Evolutionary conservation across 768 basidiomycete species (phyloP).

Genomic region (Trametes cingulata): DNA sequence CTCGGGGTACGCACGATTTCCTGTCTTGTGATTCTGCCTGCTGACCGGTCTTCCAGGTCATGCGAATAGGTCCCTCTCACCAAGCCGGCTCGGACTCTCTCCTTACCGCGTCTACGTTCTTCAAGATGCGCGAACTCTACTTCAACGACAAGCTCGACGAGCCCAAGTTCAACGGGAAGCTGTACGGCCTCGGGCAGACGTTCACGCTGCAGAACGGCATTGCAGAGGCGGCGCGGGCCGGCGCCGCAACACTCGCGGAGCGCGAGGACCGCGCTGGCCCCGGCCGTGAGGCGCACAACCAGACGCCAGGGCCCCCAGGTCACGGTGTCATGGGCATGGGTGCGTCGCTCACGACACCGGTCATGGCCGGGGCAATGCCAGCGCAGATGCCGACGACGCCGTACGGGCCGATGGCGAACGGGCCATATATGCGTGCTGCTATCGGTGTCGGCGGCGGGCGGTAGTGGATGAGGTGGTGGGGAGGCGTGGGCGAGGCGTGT

Average conservation of each 20-base stretch:
- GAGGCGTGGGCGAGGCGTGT: neutral
- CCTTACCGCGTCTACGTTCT: conserved; percentile 90
- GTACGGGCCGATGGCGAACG: conserved; percentile 63
- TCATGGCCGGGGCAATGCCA: conserved; percentile 29
- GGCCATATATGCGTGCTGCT: conserved; percentile 65
- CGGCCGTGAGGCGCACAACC: conserved; percentile 52
- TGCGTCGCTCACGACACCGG: conserved; percentile 44
- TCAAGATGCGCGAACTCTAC: conserved; percentile 92
- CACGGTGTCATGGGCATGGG: conserved; percentile 52
- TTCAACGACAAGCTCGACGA: conserved; percentile 92
- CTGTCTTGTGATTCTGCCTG: neutral
- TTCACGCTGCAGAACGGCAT: conserved; percentile 69
- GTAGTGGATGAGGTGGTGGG: conserved; percentile 6
- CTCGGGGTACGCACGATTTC: conserved; percentile 64
- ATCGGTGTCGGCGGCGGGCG: conserved; percentile 38
- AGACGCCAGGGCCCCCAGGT: conserved; percentile 52
- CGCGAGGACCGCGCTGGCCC: conserved; percentile 64
- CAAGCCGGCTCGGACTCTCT: conserved; percentile 98
- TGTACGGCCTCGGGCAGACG: conserved; percentile 83
- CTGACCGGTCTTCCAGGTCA: conserved; percentile 52
- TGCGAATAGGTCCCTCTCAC: conserved; percentile 87
- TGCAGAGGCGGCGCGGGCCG: conserved; percentile 56
- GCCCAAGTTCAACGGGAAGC: conserved; percentile 74
- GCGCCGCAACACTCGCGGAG: conserved; percentile 75
- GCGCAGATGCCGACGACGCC: conserved; percentile 37